A percentile compares a stretch with the other conserved stretches of the same genome.
These are phyloP conservation scores for Zhuliangozyma blackwelliae DNA, from an alignment of 1,139 yeast species.

Conservation along the genomic window DNA sequence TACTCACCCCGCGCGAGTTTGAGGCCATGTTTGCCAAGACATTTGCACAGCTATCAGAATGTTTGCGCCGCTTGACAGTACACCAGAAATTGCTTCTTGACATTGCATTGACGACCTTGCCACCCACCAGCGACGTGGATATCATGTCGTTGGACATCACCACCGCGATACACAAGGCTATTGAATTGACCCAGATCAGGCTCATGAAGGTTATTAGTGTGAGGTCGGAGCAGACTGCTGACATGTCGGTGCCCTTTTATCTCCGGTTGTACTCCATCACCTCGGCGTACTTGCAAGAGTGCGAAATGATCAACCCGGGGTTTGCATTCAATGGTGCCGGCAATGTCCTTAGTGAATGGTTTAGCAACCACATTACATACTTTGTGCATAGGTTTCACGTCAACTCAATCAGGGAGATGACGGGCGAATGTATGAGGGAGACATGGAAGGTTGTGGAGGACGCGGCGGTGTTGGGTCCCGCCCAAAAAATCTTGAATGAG, in stretches of 20 bases:
- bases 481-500: conserved; percentile 54
- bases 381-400: conserved; percentile 59
- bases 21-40: conserved; percentile 63
- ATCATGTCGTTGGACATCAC: conserved; percentile 65
- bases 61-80: conserved; percentile 65
- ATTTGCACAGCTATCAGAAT: conserved; percentile 63
- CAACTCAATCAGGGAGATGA: conserved; percentile 41
- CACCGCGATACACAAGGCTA: conserved; percentile 56
- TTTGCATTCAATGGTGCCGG: conserved; percentile 51
- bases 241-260: conserved; percentile 52
- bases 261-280: conserved; percentile 63
- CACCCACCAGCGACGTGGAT: conserved; percentile 28
- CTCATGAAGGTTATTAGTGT: conserved; percentile 76
- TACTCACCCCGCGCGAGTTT: conserved; percentile 69
- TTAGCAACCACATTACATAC: conserved; percentile 61
- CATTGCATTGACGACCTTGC: conserved; percentile 56
- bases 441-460: conserved; percentile 67
- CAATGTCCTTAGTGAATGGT: conserved; percentile 55
- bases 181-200: conserved; percentile 71
- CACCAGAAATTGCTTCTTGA: conserved; percentile 81
- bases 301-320: conserved; percentile 81
- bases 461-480: conserved; percentile 21
- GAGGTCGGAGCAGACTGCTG: conserved; percentile 67
- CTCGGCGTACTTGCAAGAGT: conserved; percentile 70
- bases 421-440: conserved; percentile 58